Percentiles rank a stretch among this genome's conserved stretches.
phyloP scores from a whole-genome alignment of 1,284 basidiomycete genomes.

The Microbotryum lychnidis-dioicae region DNA sequence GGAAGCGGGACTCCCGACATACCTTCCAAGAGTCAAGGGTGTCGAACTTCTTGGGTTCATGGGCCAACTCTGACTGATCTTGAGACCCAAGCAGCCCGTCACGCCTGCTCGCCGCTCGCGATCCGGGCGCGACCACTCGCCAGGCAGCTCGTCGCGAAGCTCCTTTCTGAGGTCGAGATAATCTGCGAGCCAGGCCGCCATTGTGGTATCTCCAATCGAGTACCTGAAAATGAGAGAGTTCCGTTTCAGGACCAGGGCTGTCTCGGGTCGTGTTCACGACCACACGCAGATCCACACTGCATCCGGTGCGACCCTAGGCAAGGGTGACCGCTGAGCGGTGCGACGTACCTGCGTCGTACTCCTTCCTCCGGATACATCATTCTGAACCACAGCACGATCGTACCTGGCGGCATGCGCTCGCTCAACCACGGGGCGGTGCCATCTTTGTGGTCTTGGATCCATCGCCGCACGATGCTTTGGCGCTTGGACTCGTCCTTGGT shows the following conservation, averaged over 20 bases:
- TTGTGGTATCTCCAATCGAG: not conserved
- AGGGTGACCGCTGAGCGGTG: not conserved
- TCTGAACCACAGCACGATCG: constrained; percentile 49
- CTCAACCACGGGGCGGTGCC: too few relatives aligned
- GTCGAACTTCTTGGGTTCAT: constrained; percentile 20
- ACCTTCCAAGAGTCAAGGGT: constrained; percentile 21
- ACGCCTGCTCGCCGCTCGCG: constrained; percentile 29
- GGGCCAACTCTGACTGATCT: constrained; percentile 49
- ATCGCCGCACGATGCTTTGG: too few relatives aligned
- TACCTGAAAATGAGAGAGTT: constrained; percentile 45
- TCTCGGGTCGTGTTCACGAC: constrained; percentile 62
- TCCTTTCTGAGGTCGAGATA: constrained; percentile 32
- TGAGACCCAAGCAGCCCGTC: constrained; percentile 61
- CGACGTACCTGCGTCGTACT: constrained; percentile 46
- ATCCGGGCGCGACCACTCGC: constrained; percentile 19
- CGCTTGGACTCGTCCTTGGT: too few relatives aligned
- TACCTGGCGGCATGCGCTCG: constrained; percentile 7
- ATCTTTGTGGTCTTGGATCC: too few relatives aligned
- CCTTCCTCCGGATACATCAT: constrained; percentile 78
- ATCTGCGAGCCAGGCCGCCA: constrained; percentile 3
- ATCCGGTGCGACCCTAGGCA: not conserved
- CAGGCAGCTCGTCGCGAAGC: constrained; percentile 47
- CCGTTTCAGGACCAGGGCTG: constrained; percentile 52
- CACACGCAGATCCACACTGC: not conserved
- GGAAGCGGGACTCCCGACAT: constrained; percentile 36